Evolutionary conservation across 1,284 basidiomycete species (phyloP), one percentile per base, ranked within the genome.

Genomic region (Phlebopus sp.): DNA sequence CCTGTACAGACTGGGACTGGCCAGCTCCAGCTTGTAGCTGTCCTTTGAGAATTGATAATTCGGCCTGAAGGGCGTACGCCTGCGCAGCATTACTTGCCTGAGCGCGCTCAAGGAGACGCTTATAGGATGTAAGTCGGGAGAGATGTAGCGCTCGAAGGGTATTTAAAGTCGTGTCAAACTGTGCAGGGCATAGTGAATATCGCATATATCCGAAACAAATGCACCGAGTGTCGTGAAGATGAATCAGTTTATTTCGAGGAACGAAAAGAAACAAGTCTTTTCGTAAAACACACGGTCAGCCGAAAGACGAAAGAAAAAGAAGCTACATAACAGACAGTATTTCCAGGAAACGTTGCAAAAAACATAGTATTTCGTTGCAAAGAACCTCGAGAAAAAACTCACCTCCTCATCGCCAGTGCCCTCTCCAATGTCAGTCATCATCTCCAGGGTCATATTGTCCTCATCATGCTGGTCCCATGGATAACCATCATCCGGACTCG

Each of bases 21-120:
- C 39, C 37, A 38, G 59, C 49, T 21, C 40, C 50, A 15, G 44
- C 40, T 30, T 51, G 52, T 4, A 50, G 25, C 36, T 55, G 50
- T 2, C 45, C 39, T 42, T 65, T 63, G 42, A 69, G 50, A 8
- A 67, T 84, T 62, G 39, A 77, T 67, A 88, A 70, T 59, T 90
- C 86, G 2, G 85, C 86, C 63, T 90, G 87, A 2, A 90, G 69
- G 0, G 88, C 87, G 56, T 90, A 87, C 2, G 90, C 71, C 58
- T 90, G 87, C 1, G 86, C 82, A 0, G 88, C 86, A 2, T 84
- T 77, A 7, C 82, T 81, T 1, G 83, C 81, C 57, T 90, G 87
- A 1, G 86, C 77, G 37, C 84, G 83, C 57, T 90, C 86, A 9
- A 90, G 75, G 1, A 90, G 73, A 2, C 87, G 77, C 57, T 83